A percentile compares a stretch with the other conserved stretches of the same genome.
phyloP scores from a whole-genome alignment of 1,284 basidiomycete genomes.

The Inonotus hispidus region DNA sequence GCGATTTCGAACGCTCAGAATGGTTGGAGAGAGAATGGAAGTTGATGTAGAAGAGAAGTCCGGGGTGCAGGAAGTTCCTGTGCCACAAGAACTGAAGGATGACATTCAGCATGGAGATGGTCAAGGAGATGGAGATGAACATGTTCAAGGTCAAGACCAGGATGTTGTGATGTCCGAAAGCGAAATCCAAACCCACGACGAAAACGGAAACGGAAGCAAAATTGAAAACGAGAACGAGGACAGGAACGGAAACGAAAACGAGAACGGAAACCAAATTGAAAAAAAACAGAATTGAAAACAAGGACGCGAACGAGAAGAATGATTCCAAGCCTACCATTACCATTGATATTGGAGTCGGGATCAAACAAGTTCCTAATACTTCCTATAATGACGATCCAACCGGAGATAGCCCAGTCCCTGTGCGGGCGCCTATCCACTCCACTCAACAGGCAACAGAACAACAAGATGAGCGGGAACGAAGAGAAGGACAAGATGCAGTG shows the following conservation, averaged over 20 bases:
- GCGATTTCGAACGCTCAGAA: too few relatives aligned
- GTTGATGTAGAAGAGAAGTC: background rate
- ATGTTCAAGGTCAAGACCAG: background rate
- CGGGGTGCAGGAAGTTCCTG: background rate
- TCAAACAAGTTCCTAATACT: background rate
- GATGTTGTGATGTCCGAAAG: background rate
- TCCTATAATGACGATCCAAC: background rate
- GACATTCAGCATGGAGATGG: too few relatives aligned
- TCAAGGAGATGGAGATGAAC: too few relatives aligned
- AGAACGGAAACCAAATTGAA: too few relatives aligned
- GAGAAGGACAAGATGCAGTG: slow-evolving; percentile 10
- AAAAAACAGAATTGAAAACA: too few relatives aligned
- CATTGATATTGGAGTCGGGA: background rate
- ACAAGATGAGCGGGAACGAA: background rate
- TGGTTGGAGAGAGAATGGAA: background rate
- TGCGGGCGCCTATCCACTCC: background rate
- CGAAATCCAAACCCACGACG: background rate
- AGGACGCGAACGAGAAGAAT: too few relatives aligned
- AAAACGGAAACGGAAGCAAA: too few relatives aligned
- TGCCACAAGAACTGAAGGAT: too few relatives aligned
- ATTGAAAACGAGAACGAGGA: too few relatives aligned
- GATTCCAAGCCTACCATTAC: too few relatives aligned
- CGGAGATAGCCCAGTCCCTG: background rate
- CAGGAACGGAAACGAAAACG: too few relatives aligned
- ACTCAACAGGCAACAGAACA: too few relatives aligned